These are phyloP conservation scores for Luzula sylvatica DNA, from an alignment of 176 grass and related monocot species.

Conservation along the genomic window DNA sequence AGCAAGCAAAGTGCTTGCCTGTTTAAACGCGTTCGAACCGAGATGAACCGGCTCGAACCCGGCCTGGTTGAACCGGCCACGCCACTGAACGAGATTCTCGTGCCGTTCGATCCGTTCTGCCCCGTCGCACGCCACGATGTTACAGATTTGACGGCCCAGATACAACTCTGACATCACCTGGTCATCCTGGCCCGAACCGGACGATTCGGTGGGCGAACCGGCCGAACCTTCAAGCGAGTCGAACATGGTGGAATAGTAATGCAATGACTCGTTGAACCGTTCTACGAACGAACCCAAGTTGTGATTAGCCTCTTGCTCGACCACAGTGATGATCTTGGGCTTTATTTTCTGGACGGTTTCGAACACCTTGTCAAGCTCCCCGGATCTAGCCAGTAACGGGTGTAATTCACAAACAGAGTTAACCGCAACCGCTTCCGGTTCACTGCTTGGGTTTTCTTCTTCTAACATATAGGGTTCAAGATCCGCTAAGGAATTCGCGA, in stretches of 20 bases:
- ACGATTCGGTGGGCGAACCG: conserved; percentile 5
- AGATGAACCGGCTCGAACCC: conserved; percentile 81
- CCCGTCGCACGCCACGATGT: conserved; percentile 85
- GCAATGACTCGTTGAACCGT: conserved; percentile 80
- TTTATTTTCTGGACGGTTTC: conserved; percentile 51
- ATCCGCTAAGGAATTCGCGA: conserved; percentile 63
- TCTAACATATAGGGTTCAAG: conserved; percentile 76
- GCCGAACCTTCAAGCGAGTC: conserved; percentile 63
- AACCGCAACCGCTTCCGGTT: conserved; percentile 69
- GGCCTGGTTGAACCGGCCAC: conserved; percentile 38
- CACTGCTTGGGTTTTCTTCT: conserved; percentile 27
- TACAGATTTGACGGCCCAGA: conserved; percentile 87
- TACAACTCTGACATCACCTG: conserved; percentile 87
- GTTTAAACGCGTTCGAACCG: conserved; percentile 91
- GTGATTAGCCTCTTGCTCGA: conserved; percentile 90
- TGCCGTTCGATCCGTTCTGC: conserved; percentile 82
- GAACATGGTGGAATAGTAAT: conserved; percentile 99
- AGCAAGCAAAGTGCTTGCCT: conserved; percentile 85
- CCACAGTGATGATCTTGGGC: conserved; percentile 76
- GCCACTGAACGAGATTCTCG: conserved; percentile 74
- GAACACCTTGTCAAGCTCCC: conserved; percentile 78
- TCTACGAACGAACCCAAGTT: conserved; percentile 66
- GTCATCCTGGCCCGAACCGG: conserved; percentile 33
- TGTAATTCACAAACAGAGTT: conserved; percentile 90
- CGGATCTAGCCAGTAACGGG: conserved; percentile 51